Evolutionary conservation across 495 filamentous ascomycete species (phyloP).

Genomic region (Penicillium cosmopolitanum): DNA sequence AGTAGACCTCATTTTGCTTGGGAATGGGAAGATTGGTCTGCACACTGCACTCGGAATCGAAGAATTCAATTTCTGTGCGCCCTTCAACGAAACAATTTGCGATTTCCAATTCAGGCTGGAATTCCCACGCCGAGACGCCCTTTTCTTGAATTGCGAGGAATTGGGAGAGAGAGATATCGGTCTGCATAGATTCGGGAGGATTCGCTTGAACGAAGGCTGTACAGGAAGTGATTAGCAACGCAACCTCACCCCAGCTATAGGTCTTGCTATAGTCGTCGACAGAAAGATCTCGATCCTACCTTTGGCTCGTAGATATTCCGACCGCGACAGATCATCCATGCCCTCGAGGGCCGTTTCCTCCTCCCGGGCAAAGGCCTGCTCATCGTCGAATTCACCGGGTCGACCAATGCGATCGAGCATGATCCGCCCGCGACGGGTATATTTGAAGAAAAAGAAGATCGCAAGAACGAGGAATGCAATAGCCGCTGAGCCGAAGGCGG

Average conservation of each 20-base stretch:
- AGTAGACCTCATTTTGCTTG: conserved; percentile 99
- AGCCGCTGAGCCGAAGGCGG: conserved; percentile 92
- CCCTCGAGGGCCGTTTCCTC: conserved; percentile 92
- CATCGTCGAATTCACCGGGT: conserved; percentile 96
- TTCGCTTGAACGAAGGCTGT: conserved; percentile 92
- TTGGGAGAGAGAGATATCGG: conserved; percentile 96
- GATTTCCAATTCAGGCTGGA: conserved; percentile 96
- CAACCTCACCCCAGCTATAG: too few relatives aligned
- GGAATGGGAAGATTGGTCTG: conserved; percentile 95
- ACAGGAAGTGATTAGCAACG: conserved; percentile 17
- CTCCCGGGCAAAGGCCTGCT: conserved; percentile 87
- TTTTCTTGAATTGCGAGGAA: conserved; percentile 99
- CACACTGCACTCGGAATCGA: conserved; percentile 95
- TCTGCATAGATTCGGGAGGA: conserved; percentile 91
- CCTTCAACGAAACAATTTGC: conserved; percentile 98
- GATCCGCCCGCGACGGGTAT: conserved; percentile 86
- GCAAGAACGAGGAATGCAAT: conserved; percentile 80
- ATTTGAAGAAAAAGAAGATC: conserved; percentile 91
- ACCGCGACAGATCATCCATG: conserved; percentile 92
- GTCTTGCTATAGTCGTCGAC: too few relatives aligned
- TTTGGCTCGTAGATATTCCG: conserved; percentile 93
- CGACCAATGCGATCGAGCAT: conserved; percentile 91
- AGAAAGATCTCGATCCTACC: conserved; percentile 54
- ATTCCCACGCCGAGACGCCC: conserved; percentile 98
- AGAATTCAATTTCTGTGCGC: conserved; percentile 97